phyloP scores from a whole-genome alignment of 768 basidiomycete genomes.

The Lactarius deliciosus region DNA sequence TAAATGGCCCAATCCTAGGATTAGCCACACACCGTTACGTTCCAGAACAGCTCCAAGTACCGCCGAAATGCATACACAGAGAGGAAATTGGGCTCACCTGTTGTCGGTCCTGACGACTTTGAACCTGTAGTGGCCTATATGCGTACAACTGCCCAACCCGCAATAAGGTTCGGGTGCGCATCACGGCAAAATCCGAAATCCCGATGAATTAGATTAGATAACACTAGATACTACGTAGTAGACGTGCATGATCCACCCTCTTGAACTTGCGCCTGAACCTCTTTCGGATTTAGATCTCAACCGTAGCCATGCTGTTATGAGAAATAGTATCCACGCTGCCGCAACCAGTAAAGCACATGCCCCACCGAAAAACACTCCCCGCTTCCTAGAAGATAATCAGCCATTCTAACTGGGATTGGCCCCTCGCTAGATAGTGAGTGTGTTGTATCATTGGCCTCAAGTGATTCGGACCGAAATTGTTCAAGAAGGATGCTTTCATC shows the following conservation, averaged over 20 bases:
- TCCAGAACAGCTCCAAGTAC: constrained; percentile 6
- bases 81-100: constrained; percentile 33
- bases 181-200: constrained; percentile 19
- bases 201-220: neutral
- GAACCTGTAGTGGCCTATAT: constrained; percentile 26
- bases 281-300: constrained; percentile 47
- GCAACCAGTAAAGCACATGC: constrained; percentile 46
- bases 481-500: constrained; percentile 25
- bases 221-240: neutral
- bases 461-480: constrained; percentile 37
- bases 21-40: constrained; percentile 4
- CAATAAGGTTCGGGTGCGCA: constrained; percentile 12
- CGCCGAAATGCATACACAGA: constrained; percentile 10
- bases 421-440: neutral
- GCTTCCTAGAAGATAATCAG: neutral
- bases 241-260: neutral
- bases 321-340: constrained; percentile 62
- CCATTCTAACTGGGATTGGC: neutral
- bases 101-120: constrained; percentile 35
- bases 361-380: constrained; percentile 53
- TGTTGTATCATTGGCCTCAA: neutral
- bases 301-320: constrained; percentile 58
- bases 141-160: constrained; percentile 11
- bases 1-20: constrained; percentile 24
- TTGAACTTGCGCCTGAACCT: constrained; percentile 13